A percentile compares a stretch with the other conserved stretches of the same genome.
Conservation (phyloP, 179 eudicot genomes). For the Vitellaria paradoxa region DNA sequence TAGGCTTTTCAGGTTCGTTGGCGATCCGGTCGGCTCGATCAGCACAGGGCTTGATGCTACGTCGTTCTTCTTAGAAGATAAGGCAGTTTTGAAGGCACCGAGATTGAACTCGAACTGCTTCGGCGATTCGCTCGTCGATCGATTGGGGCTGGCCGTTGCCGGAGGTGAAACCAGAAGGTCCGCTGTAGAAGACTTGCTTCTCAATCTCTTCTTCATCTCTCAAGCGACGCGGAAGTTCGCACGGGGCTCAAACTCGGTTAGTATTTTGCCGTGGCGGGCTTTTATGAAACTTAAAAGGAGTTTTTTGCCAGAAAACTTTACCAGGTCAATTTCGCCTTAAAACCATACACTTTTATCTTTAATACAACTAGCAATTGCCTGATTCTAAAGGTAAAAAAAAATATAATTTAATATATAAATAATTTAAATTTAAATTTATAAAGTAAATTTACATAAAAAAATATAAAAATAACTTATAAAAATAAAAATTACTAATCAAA, state of each 20-base stretch:
- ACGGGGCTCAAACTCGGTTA: too few species aligned
- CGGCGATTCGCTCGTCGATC: slow-evolving; percentile 32
- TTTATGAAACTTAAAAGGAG: not conserved
- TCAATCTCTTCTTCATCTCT: slow-evolving; percentile 34
- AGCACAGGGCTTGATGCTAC: slow-evolving; percentile 20
- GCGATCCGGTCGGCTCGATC: slow-evolving; percentile 16
- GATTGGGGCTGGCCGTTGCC: slow-evolving; percentile 20
- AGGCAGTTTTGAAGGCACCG: slow-evolving; percentile 28
- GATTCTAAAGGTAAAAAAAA: too few species aligned
- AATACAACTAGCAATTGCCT: too few species aligned
- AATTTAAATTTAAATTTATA: too few species aligned
- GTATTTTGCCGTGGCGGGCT: not conserved
- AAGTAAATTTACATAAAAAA: too few species aligned
- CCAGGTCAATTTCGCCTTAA: too few species aligned
- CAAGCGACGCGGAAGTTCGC: not conserved
- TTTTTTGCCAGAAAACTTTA: not conserved
- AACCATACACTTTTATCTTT: too few species aligned
- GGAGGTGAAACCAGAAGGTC: slow-evolving; percentile 36
- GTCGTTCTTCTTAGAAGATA: slow-evolving; percentile 23
- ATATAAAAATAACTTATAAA: too few species aligned
- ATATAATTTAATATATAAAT: too few species aligned
- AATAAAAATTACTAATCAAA: too few species aligned
- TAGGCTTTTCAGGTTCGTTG: slow-evolving; percentile 26
- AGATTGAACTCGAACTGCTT: slow-evolving; percentile 48
- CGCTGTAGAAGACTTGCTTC: slow-evolving; percentile 43